A percentile compares a stretch with the other conserved stretches of the same genome.
These are phyloP conservation scores for Fragilaria crotonensis DNA, from an alignment of 108 stramenopile species.

Conservation along the genomic window DNA sequence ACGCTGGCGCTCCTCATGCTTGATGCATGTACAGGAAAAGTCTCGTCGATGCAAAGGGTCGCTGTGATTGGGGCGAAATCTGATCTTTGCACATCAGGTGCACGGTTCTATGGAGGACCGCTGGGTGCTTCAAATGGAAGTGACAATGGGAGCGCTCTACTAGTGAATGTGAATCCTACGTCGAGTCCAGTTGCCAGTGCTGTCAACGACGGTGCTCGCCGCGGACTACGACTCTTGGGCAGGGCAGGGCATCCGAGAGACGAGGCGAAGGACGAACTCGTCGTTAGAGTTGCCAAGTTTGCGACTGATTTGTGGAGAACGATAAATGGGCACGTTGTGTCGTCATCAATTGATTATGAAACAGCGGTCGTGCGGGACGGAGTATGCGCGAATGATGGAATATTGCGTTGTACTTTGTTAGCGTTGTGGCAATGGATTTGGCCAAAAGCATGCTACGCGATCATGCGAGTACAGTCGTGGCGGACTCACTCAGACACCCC, in stretches of 20 bases:
- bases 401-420: conserved; percentile 61
- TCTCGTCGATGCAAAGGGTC: conserved; percentile 80
- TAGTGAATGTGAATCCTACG: conserved; percentile 43
- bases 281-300: conserved; percentile 70
- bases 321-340: conserved; percentile 63
- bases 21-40: conserved; percentile 80
- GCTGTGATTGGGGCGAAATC: conserved; percentile 57
- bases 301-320: conserved; percentile 77
- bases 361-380: conserved; percentile 15
- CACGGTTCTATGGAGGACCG: conserved; percentile 67
- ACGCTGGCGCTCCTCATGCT: conserved; percentile 74
- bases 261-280: conserved; percentile 25
- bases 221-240: conserved; percentile 56
- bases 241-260: conserved; percentile 50
- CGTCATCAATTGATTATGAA: not conserved
- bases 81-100: conserved; percentile 44
- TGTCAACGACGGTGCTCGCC: conserved; percentile 81
- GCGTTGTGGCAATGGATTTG: conserved; percentile 83
- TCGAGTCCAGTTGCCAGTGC: conserved; percentile 71
- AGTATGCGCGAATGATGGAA: conserved; percentile 60
- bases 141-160: conserved; percentile 65
- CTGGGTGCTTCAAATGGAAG: conserved; percentile 73
- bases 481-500: conserved; percentile 45
- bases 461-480: conserved; percentile 51
- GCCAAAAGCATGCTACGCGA: conserved; percentile 56